A percentile compares a stretch with the other conserved stretches of the same genome.
These are phyloP conservation scores for Mortierella sp. DNA, from an alignment of 371 early-diverging fungal species.

Conservation along the genomic window DNA sequence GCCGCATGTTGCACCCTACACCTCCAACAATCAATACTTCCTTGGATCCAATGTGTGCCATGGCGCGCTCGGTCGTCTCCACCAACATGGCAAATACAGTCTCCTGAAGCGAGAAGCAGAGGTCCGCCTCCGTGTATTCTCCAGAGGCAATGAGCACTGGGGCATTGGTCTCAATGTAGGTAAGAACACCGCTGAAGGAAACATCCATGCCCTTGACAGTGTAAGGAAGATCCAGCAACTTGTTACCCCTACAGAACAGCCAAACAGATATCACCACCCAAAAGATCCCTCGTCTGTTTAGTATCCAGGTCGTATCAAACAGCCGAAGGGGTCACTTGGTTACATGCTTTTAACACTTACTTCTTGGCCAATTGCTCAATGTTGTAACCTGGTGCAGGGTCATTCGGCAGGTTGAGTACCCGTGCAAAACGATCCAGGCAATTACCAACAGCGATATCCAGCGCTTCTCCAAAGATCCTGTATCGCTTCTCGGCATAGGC, in stretches of 20 bases:
- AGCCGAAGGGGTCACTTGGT: too few relatives aligned
- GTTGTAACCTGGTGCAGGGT: slow-evolving; percentile 98
- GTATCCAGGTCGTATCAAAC: too few relatives aligned
- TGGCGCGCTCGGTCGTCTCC: slow-evolving; percentile 99
- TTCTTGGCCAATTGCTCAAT: slow-evolving; percentile 96
- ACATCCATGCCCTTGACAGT: slow-evolving; percentile 99
- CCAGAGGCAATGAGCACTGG: slow-evolving; percentile 69
- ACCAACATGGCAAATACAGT: slow-evolving; percentile 99
- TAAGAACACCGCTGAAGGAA: slow-evolving; percentile 98
- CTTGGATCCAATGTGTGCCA: slow-evolving; percentile 95
- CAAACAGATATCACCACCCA: background rate
- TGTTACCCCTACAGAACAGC: slow-evolving; percentile 72
- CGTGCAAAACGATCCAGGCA: slow-evolving; percentile 99
- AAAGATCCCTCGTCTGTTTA: too few relatives aligned
- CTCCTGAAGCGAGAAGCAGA: slow-evolving; percentile 99
- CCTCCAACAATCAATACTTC: slow-evolving; percentile 99
- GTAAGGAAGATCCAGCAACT: slow-evolving; percentile 95
- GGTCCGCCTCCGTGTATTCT: slow-evolving; percentile 82
- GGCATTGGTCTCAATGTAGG: slow-evolving; percentile 86
- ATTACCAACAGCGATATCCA: slow-evolving; percentile 99
- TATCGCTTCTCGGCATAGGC: slow-evolving; percentile 95
- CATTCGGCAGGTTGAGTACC: slow-evolving; percentile 92
- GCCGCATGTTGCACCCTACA: slow-evolving; percentile 96
- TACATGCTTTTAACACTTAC: slow-evolving; percentile 56
- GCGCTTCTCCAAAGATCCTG: slow-evolving; percentile 99